Percentiles rank a stretch among this genome's conserved stretches.
These are phyloP conservation scores for Lomentospora prolificans DNA, from an alignment of 2,329 filamentous ascomycete genomes.

Conservation along the genomic window DNA sequence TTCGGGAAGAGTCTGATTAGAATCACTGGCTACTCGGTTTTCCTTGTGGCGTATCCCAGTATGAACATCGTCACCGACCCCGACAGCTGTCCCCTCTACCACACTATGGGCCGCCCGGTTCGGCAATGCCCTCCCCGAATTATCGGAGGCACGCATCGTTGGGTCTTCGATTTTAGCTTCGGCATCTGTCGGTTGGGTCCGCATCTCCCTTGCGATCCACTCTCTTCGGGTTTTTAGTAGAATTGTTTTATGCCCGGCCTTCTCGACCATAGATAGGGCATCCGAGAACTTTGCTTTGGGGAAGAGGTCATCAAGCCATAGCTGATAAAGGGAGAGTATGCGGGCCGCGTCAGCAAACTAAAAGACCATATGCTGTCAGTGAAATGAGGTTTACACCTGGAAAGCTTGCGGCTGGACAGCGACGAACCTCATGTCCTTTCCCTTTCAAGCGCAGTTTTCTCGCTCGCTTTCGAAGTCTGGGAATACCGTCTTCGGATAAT, in stretches of 20 bases:
- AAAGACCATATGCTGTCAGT: neutral
- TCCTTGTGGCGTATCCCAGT: constrained; percentile 35
- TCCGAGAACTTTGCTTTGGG: constrained; percentile 92
- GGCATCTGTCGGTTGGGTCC: constrained; percentile 24
- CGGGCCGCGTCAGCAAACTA: constrained; percentile 77
- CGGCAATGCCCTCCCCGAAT: too few species aligned
- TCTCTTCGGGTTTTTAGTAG: constrained; percentile 65
- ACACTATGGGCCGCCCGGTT: too few species aligned
- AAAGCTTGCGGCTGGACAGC: constrained; percentile 2
- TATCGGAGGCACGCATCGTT: too few species aligned
- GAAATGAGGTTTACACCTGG: neutral
- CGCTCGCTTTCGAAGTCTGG: constrained; percentile 64
- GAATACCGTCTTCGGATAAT: constrained; percentile 75
- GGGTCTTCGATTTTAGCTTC: constrained; percentile 23
- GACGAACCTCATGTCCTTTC: constrained; percentile 75
- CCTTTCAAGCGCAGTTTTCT: constrained; percentile 73
- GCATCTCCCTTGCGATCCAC: constrained; percentile 73
- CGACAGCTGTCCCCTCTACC: too few species aligned
- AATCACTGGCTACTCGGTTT: neutral
- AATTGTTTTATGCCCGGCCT: constrained; percentile 74
- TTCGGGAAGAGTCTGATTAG: constrained; percentile 9
- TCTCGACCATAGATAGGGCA: constrained; percentile 82
- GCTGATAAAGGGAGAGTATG: constrained; percentile 81
- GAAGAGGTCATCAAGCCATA: constrained; percentile 95
- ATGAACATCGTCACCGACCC: constrained; percentile 47